These are phyloP conservation scores for Caloboletus firmus DNA, from an alignment of 1,284 basidiomycete genomes.

Conservation along the genomic window DNA sequence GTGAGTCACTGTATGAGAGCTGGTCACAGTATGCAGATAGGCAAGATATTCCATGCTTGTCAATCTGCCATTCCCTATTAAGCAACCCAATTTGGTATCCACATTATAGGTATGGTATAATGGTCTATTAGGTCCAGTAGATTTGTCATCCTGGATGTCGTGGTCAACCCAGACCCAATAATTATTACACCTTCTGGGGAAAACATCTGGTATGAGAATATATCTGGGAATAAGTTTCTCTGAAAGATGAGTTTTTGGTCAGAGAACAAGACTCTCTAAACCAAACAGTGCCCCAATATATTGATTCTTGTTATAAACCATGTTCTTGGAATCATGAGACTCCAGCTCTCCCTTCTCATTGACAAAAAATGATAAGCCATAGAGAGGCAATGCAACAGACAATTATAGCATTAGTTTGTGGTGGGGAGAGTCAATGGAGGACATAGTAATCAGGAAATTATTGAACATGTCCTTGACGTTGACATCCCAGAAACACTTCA, in stretches of 20 bases:
- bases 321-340: constrained; percentile 18
- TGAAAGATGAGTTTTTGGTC: constrained; percentile 12
- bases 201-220: constrained; percentile 42
- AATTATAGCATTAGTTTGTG: neutral
- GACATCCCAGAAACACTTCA: neutral
- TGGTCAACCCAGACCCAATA: neutral
- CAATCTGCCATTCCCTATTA: constrained; percentile 35
- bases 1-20: no score
- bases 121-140: no score
- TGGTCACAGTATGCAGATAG: constrained; percentile 44
- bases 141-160: no score
- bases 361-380: constrained; percentile 25
- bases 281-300: constrained; percentile 20
- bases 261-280: constrained; percentile 39
- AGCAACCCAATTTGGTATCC: constrained; percentile 39
- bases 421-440: neutral
- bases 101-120: constrained; percentile 37
- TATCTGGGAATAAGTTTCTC: constrained; percentile 16
- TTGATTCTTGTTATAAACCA: constrained; percentile 23
- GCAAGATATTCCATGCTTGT: constrained; percentile 37
- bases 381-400: constrained; percentile 44
- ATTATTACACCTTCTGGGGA: fast-evolving
- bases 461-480: neutral
- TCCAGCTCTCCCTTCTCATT: constrained; percentile 24
- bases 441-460: neutral